Evolutionary conservation across 139 green algal species (phyloP).

Genomic region (Spirogloea muscicola): DNA sequence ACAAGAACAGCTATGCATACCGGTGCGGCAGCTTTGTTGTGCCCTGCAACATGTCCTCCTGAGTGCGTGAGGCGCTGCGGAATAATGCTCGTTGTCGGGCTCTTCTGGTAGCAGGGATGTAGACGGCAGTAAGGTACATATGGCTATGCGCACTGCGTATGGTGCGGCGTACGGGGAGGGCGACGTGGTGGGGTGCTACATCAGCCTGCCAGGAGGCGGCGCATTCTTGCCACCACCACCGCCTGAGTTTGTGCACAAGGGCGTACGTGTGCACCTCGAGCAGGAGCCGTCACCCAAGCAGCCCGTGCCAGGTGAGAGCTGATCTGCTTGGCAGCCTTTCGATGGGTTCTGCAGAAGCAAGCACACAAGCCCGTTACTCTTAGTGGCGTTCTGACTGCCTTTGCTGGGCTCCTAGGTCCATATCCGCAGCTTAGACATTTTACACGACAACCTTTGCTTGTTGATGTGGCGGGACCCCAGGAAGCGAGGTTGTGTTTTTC

Average conservation of each 20-base stretch:
- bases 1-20: slow-evolving; percentile 49
- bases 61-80: slow-evolving; percentile 39
- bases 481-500: slow-evolving; percentile 39
- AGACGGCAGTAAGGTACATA: slow-evolving; percentile 51
- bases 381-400: not conserved
- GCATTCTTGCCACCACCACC: not conserved
- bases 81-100: not conserved
- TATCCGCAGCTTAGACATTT: not conserved
- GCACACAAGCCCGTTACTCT: not conserved
- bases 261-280: slow-evolving; percentile 16
- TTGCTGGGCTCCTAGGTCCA: not conserved
- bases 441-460: not conserved
- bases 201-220: slow-evolving; percentile 61
- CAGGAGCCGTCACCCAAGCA: not conserved
- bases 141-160: slow-evolving; percentile 33
- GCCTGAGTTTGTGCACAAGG: slow-evolving; percentile 4
- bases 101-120: slow-evolving; percentile 23
- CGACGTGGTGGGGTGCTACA: slow-evolving; percentile 61
- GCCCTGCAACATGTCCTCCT: no score
- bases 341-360: not conserved
- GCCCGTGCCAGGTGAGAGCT: slow-evolving; percentile 27
- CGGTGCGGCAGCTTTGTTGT: slow-evolving; percentile 47
- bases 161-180: slow-evolving; percentile 34
- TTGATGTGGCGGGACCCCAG: slow-evolving; percentile 5
- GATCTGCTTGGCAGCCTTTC: not conserved